phyloP scores from a whole-genome alignment of 1,139 yeast genomes.

The Diutina pseudorugosa region DNA sequence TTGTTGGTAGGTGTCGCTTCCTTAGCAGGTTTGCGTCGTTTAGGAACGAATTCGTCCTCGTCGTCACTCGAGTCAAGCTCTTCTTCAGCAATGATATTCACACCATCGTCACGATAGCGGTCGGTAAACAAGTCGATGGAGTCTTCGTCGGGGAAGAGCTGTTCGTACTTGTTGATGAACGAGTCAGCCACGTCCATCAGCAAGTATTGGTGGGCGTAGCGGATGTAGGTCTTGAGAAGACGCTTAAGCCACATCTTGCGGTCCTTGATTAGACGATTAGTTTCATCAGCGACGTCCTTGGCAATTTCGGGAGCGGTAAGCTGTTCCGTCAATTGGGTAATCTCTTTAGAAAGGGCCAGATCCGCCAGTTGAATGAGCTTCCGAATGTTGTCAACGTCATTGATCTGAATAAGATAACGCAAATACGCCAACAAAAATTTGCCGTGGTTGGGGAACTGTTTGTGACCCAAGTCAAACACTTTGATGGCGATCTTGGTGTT shows the following conservation, averaged over 20 bases:
- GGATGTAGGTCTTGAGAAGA: conserved; percentile 15
- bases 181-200: conserved; percentile 56
- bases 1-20: neutral
- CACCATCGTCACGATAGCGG: conserved; percentile 29
- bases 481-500: conserved; percentile 60
- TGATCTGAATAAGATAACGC: conserved; percentile 55
- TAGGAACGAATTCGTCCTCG: conserved; percentile 8
- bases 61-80: conserved; percentile 5
- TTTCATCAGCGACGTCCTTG: conserved; percentile 14
- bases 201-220: conserved; percentile 31
- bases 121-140: conserved; percentile 28
- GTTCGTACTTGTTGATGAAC: conserved; percentile 55
- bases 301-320: conserved; percentile 10
- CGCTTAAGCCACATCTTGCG: conserved; percentile 16
- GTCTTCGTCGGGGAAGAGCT: conserved; percentile 52
- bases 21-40: conserved; percentile 9
- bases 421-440: conserved; percentile 59
- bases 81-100: conserved; percentile 31
- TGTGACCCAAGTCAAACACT: conserved; percentile 73
- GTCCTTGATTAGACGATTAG: conserved; percentile 12
- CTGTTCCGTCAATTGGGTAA: conserved; percentile 13
- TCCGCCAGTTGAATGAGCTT: conserved; percentile 60
- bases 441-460: conserved; percentile 43
- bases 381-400: conserved; percentile 74
- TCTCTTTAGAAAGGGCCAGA: conserved; percentile 26